Conservation (phyloP, 208 protist species). For the Porcisia hertigi region DNA sequence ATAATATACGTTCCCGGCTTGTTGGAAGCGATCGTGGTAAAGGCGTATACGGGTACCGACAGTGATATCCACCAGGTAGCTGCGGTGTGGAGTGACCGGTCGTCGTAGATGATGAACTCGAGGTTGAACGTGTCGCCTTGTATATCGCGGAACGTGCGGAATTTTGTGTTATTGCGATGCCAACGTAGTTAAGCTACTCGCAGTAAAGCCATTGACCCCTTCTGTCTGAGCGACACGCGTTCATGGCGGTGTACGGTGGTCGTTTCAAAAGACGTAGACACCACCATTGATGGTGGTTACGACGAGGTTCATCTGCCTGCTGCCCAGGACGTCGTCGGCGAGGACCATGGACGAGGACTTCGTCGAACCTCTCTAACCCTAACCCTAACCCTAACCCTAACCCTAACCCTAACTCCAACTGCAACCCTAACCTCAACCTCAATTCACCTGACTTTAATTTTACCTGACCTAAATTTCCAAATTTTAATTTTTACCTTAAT, state of each 20-base stretch:
- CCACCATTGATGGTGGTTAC: constrained; percentile 87
- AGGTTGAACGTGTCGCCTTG: constrained; percentile 71
- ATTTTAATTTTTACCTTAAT: too few relatives aligned
- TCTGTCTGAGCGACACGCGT: constrained; percentile 79
- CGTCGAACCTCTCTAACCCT: not conserved
- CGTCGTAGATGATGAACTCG: constrained; percentile 76
- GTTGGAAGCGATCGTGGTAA: constrained; percentile 41
- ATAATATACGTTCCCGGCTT: constrained; percentile 45
- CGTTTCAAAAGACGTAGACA: constrained; percentile 89
- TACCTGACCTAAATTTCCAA: too few relatives aligned
- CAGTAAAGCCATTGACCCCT: constrained; percentile 77
- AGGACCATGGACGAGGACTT: constrained; percentile 88
- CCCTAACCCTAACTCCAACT: too few relatives aligned
- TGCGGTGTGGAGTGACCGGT: constrained; percentile 2
- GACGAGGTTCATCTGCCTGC: constrained; percentile 89
- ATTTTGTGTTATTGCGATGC: constrained; percentile 64
- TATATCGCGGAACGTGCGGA: constrained; percentile 60
- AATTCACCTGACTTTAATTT: too few relatives aligned
- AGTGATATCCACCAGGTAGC: constrained; percentile 70
- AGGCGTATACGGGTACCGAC: constrained; percentile 67
- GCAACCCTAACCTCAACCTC: too few relatives aligned
- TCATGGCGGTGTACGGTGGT: constrained; percentile 72
- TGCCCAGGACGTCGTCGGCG: constrained; percentile 89
- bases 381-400: too few relatives aligned
- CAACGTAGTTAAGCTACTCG: constrained; percentile 71